These are phyloP conservation scores for Alternaria solani DNA, from an alignment of 2,329 filamentous ascomycete genomes.

Conservation along the genomic window DNA sequence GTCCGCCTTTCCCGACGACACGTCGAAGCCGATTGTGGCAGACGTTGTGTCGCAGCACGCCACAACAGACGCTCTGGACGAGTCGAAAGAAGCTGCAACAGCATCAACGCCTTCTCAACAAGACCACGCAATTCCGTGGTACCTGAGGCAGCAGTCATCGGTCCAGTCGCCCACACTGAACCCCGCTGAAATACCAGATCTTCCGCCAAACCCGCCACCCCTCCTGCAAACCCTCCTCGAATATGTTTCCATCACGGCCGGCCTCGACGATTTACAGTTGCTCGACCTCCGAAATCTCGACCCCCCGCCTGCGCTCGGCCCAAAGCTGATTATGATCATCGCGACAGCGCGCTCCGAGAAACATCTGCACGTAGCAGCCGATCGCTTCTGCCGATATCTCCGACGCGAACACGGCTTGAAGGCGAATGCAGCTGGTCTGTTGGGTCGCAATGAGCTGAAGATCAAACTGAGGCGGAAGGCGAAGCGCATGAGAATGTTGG, in stretches of 20 bases:
- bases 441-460: slow-evolving; percentile 91
- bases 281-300: slow-evolving; percentile 86
- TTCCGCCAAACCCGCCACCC: slow-evolving; percentile 74
- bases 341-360: slow-evolving; percentile 91
- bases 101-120: slow-evolving; percentile 14
- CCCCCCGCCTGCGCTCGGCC: slow-evolving; percentile 84
- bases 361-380: slow-evolving; percentile 89
- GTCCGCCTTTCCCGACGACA: slow-evolving; percentile 19
- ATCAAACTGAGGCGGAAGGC: slow-evolving; percentile 82
- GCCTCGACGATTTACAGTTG: slow-evolving; percentile 80
- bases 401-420: slow-evolving; percentile 74
- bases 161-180: slow-evolving; percentile 53
- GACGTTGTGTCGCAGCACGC: background rate
- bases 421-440: slow-evolving; percentile 83
- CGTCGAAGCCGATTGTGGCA: background rate
- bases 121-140: slow-evolving; percentile 72
- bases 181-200: slow-evolving; percentile 66
- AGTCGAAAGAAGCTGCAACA: slow-evolving; percentile 13
- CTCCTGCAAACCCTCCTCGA: slow-evolving; percentile 77
- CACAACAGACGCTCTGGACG: background rate
- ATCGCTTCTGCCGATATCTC: slow-evolving; percentile 88
- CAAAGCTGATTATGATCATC: slow-evolving; percentile 90
- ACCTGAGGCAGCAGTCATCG: slow-evolving; percentile 67
- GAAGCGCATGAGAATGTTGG: slow-evolving; percentile 81
- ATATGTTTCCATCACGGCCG: slow-evolving; percentile 83